phyloP scores from a whole-genome alignment of 192 early-diverging fungal genomes.

The Entomortierella lignicola region DNA sequence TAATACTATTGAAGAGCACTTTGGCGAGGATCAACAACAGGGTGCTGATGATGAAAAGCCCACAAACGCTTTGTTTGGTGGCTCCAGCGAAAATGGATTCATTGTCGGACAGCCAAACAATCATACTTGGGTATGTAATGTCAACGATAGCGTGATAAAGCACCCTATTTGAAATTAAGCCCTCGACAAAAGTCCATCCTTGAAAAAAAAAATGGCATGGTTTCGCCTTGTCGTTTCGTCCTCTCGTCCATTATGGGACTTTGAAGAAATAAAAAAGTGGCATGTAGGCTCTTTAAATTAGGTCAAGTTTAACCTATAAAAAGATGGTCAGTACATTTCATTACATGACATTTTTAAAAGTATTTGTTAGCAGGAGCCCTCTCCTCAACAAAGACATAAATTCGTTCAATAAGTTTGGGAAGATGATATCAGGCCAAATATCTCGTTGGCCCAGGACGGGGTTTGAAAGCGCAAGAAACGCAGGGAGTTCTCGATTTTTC shows the following conservation, averaged over 20 bases:
- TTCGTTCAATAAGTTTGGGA: constrained; percentile 28
- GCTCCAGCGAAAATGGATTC: constrained; percentile 65
- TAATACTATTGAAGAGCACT: constrained; percentile 31
- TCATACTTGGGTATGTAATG: constrained; percentile 51
- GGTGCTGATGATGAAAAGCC: not conserved
- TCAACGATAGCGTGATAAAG: constrained; percentile 40
- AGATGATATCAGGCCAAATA: constrained; percentile 55
- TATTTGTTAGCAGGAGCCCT: constrained; percentile 50
- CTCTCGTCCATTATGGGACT: too few species aligned
- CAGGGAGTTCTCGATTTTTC: constrained; percentile 39
- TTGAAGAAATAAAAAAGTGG: too few species aligned
- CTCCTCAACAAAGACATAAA: constrained; percentile 55
- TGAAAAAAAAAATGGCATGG: too few species aligned
- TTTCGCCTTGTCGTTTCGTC: too few species aligned
- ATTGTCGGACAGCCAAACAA: constrained; percentile 53
- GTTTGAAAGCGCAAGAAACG: constrained; percentile 11
- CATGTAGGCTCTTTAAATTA: not conserved
- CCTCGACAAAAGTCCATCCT: too few species aligned
- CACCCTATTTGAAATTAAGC: constrained; percentile 4
- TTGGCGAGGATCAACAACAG: not conserved
- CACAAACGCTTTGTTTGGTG: constrained; percentile 54
- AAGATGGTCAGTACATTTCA: not conserved
- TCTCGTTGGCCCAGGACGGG: constrained; percentile 52
- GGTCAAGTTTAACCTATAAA: not conserved
- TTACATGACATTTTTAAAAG: not conserved